Base-by-base conservation (phyloP, 192 early-diverging fungal species). In the Podila clonocystis region DNA sequence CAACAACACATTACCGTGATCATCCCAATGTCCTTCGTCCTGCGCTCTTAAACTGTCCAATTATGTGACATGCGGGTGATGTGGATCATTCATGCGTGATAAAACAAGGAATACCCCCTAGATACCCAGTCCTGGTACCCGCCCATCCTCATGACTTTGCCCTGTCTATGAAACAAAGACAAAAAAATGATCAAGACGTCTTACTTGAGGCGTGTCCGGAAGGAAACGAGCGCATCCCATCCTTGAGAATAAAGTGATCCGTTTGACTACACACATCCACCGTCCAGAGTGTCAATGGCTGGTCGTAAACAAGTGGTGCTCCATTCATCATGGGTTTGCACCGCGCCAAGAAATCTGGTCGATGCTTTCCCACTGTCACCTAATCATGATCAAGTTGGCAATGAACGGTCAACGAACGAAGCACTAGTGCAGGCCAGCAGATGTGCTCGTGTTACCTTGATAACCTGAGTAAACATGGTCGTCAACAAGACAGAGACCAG, bases 211-310 rank as follows among this genome's bases (percentile, higher is more conserved):
- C 85, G 82, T 98, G 97, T 2, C 97, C 97, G 6, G 91, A 93
- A 15, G 92, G 93, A 74, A 97, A 98, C 69, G 89, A 91, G 84
- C 91, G 92, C 71, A 94, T 90, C n/a, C 94, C 95, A 65, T 97
- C 93, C 45, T 68, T 73, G 50, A 97, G 83, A 2, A 87, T 34
- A 38, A 55, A 67, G n/a, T 82, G 24, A 59, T 88, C 82, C 1
- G 85, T 76, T 41, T 82, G 84, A 3, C 84, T 73, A 64, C 93
- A 94, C 9, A 93, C 83, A 55, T 60, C 68, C 15, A 69, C 33
- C 9, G 68, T 58, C 62, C 87, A 82, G 31, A 93, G 77, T 4
- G 86, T 84, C n/a, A 86, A 62, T 12, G 70, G 74, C 5, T 86
- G 88, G 75, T 91, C 85, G 13, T 70, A 29, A 8, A 66, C 26